Evolutionary conservation across 2,329 filamentous ascomycete genomes (phyloP).

Genomic region (Ascochyta clinopodiicola): DNA sequence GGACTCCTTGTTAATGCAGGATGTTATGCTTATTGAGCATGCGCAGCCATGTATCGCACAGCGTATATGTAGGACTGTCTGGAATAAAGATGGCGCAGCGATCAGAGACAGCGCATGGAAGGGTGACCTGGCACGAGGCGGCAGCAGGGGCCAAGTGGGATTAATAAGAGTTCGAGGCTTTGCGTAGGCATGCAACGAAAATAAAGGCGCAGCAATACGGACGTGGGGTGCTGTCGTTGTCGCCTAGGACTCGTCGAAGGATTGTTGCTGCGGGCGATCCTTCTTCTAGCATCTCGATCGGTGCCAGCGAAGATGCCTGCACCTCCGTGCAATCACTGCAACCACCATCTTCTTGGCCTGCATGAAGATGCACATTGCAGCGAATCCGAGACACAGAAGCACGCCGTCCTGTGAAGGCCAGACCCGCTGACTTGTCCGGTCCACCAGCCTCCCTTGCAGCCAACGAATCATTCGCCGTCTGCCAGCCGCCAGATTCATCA

Average conservation of each 20-base stretch:
- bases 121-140: conserved; percentile 37
- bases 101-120: conserved; percentile 33
- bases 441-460: conserved; percentile 18
- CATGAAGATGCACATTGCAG: conserved; percentile 17
- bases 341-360: conserved; percentile 16
- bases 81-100: conserved; percentile 29
- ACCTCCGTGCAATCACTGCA: conserved; percentile 20
- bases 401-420: conserved; percentile 21
- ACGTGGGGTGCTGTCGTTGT: conserved; percentile 20
- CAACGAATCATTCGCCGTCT: conserved; percentile 20
- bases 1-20: conserved; percentile 16
- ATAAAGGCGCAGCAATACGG: conserved; percentile 30
- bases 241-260: conserved; percentile 19
- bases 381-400: conserved; percentile 24
- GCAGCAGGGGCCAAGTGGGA: conserved; percentile 26
- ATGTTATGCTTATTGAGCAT: conserved; percentile 18
- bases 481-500: conserved; percentile 21
- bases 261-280: conserved; percentile 14
- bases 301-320: conserved; percentile 31
- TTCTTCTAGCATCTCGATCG: conserved; percentile 25
- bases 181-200: conserved; percentile 22
- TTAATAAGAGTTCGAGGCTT: conserved; percentile 26
- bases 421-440: conserved; percentile 27
- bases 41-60: conserved; percentile 24
- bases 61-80: conserved; percentile 28